A percentile compares a stretch with the other conserved stretches of the same genome.
These are phyloP conservation scores for Komagataella ulmi DNA, from an alignment of 805 yeast genomes.

Conservation along the genomic window DNA sequence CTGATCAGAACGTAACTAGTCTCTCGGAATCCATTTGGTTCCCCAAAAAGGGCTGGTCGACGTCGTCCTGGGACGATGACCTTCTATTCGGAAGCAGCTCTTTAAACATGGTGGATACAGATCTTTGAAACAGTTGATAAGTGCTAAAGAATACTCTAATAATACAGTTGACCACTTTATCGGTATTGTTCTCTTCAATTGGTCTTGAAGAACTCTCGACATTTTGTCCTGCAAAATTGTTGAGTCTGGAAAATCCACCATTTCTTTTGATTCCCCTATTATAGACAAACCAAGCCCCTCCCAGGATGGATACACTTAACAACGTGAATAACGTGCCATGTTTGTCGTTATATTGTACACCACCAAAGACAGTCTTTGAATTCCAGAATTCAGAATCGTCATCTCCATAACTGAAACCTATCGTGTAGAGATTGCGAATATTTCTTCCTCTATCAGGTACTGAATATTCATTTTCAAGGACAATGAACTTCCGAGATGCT, in stretches of 20 bases:
- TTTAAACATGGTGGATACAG: not conserved
- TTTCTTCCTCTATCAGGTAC: conserved; percentile 41
- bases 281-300: conserved; percentile 54
- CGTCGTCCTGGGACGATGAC: not conserved
- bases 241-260: conserved; percentile 67
- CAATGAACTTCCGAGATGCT: conserved; percentile 64
- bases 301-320: conserved; percentile 41
- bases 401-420: conserved; percentile 7
- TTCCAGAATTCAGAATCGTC: conserved; percentile 56
- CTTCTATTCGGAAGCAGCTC: not conserved
- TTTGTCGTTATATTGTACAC: conserved; percentile 50
- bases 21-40: not conserved
- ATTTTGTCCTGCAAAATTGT: conserved; percentile 76
- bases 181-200: conserved; percentile 51
- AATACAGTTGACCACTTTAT: conserved; percentile 41
- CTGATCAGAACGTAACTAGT: not conserved
- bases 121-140: not conserved
- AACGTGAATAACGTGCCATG: conserved; percentile 71
- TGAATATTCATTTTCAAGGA: conserved; percentile 53
- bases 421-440: conserved; percentile 25
- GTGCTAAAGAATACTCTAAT: conserved; percentile 21
- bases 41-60: not conserved
- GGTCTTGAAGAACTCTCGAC: conserved; percentile 35
- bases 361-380: conserved; percentile 61
- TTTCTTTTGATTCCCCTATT: conserved; percentile 70